A percentile compares a stretch with the other conserved stretches of the same genome.
phyloP scores from a whole-genome alignment of 208 protist genomes.

The Angomonas deanei region DNA sequence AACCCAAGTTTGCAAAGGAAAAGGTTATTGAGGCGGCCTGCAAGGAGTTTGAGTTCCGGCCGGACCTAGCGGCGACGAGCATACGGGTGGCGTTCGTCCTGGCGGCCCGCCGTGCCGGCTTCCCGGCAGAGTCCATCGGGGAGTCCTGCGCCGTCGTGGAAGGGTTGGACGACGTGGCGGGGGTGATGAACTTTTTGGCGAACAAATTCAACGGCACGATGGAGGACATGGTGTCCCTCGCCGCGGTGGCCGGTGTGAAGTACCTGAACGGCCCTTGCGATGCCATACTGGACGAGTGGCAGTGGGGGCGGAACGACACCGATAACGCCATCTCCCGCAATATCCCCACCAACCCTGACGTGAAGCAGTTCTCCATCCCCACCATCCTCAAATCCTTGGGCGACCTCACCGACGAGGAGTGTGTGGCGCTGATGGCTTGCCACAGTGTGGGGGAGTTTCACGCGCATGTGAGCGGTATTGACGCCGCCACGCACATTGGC shows the following conservation, averaged over 20 bases:
- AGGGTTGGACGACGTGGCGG: constrained; percentile 67
- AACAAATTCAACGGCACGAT: constrained; percentile 42
- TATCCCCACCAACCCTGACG: constrained; percentile 16
- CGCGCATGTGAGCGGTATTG: constrained; percentile 74
- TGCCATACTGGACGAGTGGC: constrained; percentile 41
- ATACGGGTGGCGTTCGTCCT: constrained; percentile 77
- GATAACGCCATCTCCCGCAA: constrained; percentile 48
- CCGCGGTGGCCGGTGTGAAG: constrained; percentile 64
- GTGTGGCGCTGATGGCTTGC: constrained; percentile 76
- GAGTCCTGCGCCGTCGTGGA: constrained; percentile 74
- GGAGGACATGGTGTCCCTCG: constrained; percentile 63
- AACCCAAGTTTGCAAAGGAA: constrained; percentile 53
- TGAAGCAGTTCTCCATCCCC: constrained; percentile 33
- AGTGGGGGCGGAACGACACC: constrained; percentile 81
- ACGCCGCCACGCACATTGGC: constrained; percentile 59
- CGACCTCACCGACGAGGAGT: constrained; percentile 70
- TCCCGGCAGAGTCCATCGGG: constrained; percentile 47
- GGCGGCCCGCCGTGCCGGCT: constrained; percentile 69
- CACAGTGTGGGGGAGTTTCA: constrained; percentile 86
- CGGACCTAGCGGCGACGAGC: constrained; percentile 69
- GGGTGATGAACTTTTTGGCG: constrained; percentile 56
- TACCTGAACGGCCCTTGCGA: constrained; percentile 66
- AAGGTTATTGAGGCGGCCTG: constrained; percentile 44
- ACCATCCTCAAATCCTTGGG: constrained; percentile 59
- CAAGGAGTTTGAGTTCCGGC: constrained; percentile 74